Conservation (phyloP, 192 early-diverging fungal genomes). For the Umbelopsis sp. region DNA sequence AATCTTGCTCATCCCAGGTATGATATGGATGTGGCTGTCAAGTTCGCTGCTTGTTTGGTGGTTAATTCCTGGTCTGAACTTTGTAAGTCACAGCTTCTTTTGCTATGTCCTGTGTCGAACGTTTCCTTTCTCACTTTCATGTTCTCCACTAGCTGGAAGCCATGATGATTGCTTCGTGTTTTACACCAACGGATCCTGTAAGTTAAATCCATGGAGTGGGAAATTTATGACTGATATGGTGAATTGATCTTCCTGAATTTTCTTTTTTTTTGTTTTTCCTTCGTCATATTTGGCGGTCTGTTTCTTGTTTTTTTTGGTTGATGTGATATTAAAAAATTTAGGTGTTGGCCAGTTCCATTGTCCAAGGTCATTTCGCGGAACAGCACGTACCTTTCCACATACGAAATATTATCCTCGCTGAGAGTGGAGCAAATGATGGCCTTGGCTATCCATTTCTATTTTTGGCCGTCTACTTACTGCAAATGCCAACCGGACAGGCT, state of each 20-base stretch:
- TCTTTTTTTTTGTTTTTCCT: background rate
- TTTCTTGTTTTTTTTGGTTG: background rate
- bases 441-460: conserved; percentile 81
- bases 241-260: no score
- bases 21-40: conserved; percentile 82
- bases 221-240: no score
- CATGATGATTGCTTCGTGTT: conserved; percentile 79
- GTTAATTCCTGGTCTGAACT: conserved; percentile 47
- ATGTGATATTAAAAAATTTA: background rate
- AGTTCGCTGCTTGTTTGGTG: conserved; percentile 62
- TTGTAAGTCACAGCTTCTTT: conserved; percentile 43
- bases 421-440: conserved; percentile 90
- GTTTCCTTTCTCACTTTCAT: conserved; percentile 1
- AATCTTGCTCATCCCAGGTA: conserved; percentile 78
- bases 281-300: no score
- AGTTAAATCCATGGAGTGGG: no score
- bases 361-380: conserved; percentile 91
- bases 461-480: conserved; percentile 70
- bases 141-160: conserved; percentile 55
- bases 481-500: conserved; percentile 54
- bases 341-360: conserved; percentile 84
- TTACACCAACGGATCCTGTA: conserved; percentile 94
- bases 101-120: background rate
- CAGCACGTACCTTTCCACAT: conserved; percentile 72
- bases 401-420: conserved; percentile 69